A percentile compares a stretch with the other conserved stretches of the same genome.
Conservation (phyloP, 2,329 filamentous ascomycete species). For the Neonectria punicea region DNA sequence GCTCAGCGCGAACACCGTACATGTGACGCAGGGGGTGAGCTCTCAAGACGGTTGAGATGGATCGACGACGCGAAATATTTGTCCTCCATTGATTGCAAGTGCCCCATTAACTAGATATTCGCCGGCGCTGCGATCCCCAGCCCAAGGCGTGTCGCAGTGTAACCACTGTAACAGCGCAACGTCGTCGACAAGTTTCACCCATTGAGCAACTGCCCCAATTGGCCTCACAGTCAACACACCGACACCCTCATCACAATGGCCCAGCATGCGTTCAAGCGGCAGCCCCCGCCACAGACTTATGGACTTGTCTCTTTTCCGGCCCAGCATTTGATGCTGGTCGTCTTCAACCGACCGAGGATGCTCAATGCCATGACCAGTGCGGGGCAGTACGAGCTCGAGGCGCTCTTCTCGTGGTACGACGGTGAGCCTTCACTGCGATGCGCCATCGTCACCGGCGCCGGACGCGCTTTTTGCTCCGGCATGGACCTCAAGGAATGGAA, state of each 20-base stretch:
- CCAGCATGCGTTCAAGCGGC: conserved; percentile 31
- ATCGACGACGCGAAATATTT: no score
- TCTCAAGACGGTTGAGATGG: no score
- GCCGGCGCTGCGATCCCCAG: no score
- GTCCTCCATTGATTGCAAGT: no score
- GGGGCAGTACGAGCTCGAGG: conserved; percentile 50
- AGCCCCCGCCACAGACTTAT: conserved; percentile 33
- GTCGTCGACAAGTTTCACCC: background rate
- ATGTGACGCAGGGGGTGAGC: background rate
- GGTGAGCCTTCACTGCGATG: conserved; percentile 68
- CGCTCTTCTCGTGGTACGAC: conserved; percentile 70
- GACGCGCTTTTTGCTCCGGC: conserved; percentile 74
- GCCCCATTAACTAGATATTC: no score
- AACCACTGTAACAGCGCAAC: no score
- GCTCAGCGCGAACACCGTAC: no score
- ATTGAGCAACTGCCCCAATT: background rate
- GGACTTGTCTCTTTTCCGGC: conserved; percentile 40
- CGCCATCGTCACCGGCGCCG: conserved; percentile 71
- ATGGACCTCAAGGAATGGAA: conserved; percentile 67
- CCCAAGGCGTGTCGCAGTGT: no score
- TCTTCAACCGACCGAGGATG: conserved; percentile 37
- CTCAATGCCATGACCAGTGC: conserved; percentile 41
- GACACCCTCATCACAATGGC: conserved; percentile 23
- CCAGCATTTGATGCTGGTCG: conserved; percentile 40
- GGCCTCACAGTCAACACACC: background rate